Conservation (phyloP, 345 rosid genomes). For the Brassica incana region DNA sequence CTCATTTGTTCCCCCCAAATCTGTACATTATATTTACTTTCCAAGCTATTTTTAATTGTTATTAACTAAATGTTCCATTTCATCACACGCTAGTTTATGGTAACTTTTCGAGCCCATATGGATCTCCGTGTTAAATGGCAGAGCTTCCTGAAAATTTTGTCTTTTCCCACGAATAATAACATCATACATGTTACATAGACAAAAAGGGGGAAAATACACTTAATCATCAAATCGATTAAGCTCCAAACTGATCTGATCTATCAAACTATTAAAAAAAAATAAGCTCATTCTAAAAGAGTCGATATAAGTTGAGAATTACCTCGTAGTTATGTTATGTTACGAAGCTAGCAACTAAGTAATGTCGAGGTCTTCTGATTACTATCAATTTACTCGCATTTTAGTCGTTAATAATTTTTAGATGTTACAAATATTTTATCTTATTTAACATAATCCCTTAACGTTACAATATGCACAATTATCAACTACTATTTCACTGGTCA, state of each 20-base stretch:
- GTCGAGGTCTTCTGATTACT: background rate
- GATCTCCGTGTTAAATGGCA: background rate
- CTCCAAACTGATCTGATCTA: background rate
- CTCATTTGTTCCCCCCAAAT: background rate
- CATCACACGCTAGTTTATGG: background rate
- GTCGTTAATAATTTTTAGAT: constrained; percentile 2
- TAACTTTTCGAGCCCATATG: background rate
- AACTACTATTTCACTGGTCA: background rate
- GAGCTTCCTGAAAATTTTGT: background rate
- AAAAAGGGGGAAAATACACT: background rate
- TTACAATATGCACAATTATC: constrained; percentile 17
- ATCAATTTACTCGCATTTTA: constrained; percentile 4
- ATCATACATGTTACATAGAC: background rate
- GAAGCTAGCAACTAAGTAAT: background rate
- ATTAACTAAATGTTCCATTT: background rate
- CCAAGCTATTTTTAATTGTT: background rate
- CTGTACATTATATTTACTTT: background rate
- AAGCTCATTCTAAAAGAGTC: background rate
- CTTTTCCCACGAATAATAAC: background rate
- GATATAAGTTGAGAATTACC: background rate
- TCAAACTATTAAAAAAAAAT: background rate
- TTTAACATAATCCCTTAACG: constrained; percentile 20
- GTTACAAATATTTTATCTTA: background rate
- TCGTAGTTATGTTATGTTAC: background rate
- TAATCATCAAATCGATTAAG: background rate